Evolutionary conservation across 2,329 filamentous ascomycete species (phyloP).

Genomic region (Periconia digitata): DNA sequence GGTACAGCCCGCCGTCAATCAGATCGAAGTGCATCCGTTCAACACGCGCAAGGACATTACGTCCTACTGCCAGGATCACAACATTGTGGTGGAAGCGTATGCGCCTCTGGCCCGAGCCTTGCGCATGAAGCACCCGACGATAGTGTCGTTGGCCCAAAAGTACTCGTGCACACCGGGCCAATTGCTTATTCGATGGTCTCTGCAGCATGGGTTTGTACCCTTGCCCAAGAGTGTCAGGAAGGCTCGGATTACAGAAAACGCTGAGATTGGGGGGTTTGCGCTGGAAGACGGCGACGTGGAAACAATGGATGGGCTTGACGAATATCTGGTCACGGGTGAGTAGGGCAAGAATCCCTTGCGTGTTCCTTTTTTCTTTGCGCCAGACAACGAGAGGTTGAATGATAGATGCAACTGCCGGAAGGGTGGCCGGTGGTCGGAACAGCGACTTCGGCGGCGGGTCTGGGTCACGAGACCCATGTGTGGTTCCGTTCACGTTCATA

Average conservation of each 20-base stretch:
- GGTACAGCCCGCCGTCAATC: slow-evolving; percentile 70
- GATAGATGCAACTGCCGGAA: background rate
- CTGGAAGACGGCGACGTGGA: slow-evolving; percentile 66
- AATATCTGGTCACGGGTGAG: slow-evolving; percentile 65
- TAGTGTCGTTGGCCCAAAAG: slow-evolving; percentile 64
- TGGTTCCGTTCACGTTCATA: slow-evolving; percentile 1
- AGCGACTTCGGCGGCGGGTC: no score
- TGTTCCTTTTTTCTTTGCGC: background rate
- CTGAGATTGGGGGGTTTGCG: slow-evolving; percentile 60
- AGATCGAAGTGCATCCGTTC: slow-evolving; percentile 80
- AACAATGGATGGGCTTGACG: slow-evolving; percentile 66
- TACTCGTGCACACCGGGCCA: slow-evolving; percentile 73
- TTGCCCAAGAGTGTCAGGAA: slow-evolving; percentile 71
- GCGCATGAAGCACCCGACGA: slow-evolving; percentile 67
- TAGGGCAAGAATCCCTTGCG: background rate
- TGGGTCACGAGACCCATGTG: background rate
- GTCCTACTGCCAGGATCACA: slow-evolving; percentile 64
- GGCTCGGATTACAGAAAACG: slow-evolving; percentile 67
- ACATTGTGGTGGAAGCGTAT: slow-evolving; percentile 76
- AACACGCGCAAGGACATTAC: slow-evolving; percentile 71
- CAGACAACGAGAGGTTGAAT: background rate
- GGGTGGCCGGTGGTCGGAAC: background rate
- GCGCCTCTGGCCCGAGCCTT: slow-evolving; percentile 73
- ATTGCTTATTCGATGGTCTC: slow-evolving; percentile 74
- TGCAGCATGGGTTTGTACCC: slow-evolving; percentile 73